Base-by-base conservation (phyloP, 371 early-diverging fungal species). In the Mortierella sp. region DNA sequence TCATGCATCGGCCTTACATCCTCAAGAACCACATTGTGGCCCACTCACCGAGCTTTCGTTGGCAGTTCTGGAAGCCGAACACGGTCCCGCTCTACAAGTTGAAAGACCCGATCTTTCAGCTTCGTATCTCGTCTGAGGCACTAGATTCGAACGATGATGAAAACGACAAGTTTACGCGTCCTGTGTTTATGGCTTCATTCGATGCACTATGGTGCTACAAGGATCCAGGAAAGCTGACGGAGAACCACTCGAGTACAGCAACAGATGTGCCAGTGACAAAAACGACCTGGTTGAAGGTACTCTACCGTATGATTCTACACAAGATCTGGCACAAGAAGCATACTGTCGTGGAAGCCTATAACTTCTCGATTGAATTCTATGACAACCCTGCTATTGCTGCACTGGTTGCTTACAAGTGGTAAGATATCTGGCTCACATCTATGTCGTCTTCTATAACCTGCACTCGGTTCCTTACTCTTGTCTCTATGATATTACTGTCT, bases 361-460 rank as follows among this genome's bases (percentile, higher is more conserved):
- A 68, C 8, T 61, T 61, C n/a, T 34, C 22, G 13, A 29, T 61
- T 16, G 62, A 57, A 16, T 61, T 52, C 29, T 48, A 55, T 47
- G 69, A 68, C 27, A 68, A 68, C 62, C 69, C 62, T 2, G 57
- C 62, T 6, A 57, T 68, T 22, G 53, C 57, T 1, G 69, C 69
- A 6, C 29, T 68, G 21, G 61, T 68, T 5, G 47, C 51, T 22
- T 68, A 57, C 37, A 62, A 68, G 47, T 68, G 62, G 69, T 62
- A 54, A n/a, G 57, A 9, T 41, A 16, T 41, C 41, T 41, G 16
- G 17, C 16, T 3, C 16, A 16, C 17, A 6, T 16, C 17, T 17
- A 16, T 17, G 16, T 10, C 41, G 17, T 44, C 24, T 16, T 4
- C 34, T 34, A 34, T 34, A 7, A 4, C 4, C 31, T 19, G 2